phyloP scores from a whole-genome alignment of 2,329 filamentous ascomycete species.

The Xylaria sp. region DNA sequence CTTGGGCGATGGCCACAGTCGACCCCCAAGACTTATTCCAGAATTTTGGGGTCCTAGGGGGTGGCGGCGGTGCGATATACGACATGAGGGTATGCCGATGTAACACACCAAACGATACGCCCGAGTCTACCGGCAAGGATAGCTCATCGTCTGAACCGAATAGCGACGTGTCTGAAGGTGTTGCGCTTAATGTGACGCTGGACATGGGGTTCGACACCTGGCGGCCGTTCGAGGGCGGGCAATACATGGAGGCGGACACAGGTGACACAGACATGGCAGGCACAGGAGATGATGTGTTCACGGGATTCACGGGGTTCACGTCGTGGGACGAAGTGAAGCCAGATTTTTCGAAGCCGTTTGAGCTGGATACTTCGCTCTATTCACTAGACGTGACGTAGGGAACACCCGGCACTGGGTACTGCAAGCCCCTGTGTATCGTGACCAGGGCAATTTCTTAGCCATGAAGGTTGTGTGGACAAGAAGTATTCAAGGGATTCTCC shows the following conservation, averaged over 20 bases:
- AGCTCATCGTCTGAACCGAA: slow-evolving; percentile 61
- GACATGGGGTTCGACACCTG: slow-evolving; percentile 49
- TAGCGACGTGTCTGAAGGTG: slow-evolving; percentile 62
- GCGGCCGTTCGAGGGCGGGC: slow-evolving; percentile 51
- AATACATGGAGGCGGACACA: slow-evolving; percentile 47
- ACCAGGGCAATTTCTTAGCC: neutral
- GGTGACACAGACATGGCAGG: slow-evolving; percentile 33
- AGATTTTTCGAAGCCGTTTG: slow-evolving; percentile 57
- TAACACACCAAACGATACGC: slow-evolving; percentile 64
- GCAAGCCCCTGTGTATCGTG: too few species aligned
- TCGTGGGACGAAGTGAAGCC: slow-evolving; percentile 54
- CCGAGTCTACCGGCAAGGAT: slow-evolving; percentile 62
- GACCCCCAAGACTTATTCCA: slow-evolving; percentile 56
- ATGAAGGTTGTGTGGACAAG: slow-evolving; percentile 1
- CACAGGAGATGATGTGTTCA: slow-evolving; percentile 22
- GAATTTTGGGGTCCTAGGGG: slow-evolving; percentile 45
- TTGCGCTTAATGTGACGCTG: slow-evolving; percentile 51
- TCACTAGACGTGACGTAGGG: slow-evolving; percentile 41
- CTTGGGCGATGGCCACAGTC: slow-evolving; percentile 48
- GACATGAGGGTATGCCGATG: slow-evolving; percentile 58
- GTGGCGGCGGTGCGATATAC: slow-evolving; percentile 50
- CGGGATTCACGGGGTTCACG: slow-evolving; percentile 32
- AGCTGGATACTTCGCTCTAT: slow-evolving; percentile 52
- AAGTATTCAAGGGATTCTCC: neutral
- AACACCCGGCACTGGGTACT: neutral